These are phyloP conservation scores for Sphenostylis stenocarpa DNA, from an alignment of 306 rosid species.

Conservation along the genomic window DNA sequence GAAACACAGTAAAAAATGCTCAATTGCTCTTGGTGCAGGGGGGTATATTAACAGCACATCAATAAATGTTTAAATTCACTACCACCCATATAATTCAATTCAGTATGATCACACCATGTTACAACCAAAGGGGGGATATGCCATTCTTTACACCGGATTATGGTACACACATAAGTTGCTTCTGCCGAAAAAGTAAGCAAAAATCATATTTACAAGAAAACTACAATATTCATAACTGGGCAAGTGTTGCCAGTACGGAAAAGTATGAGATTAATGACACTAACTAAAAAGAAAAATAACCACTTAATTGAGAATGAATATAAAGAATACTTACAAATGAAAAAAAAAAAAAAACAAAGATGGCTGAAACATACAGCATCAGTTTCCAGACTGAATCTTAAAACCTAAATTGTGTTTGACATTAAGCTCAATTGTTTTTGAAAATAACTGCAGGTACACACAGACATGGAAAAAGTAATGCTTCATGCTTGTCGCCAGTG, in stretches of 20 bases:
- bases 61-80: not conserved
- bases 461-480: not conserved
- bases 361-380: not conserved
- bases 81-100: not conserved
- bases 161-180: constrained; percentile 4
- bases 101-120: not conserved
- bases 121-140: not conserved
- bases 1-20: constrained; percentile 9
- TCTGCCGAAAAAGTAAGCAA: not conserved
- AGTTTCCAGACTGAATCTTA: not conserved
- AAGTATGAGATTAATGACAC: not conserved
- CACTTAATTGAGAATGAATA: not conserved
- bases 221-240: not conserved
- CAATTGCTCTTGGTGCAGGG: not conserved
- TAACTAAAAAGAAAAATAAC: not conserved
- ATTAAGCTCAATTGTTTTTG: not conserved
- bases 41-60: not conserved
- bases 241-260: not conserved
- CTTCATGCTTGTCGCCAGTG: not conserved
- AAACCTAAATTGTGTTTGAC: not conserved
- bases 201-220: not conserved
- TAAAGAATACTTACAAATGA: not conserved
- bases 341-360: not conserved
- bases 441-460: not conserved
- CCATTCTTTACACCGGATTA: not conserved